Base-by-base conservation (phyloP, 768 basidiomycete genomes). In the Mycena amicta region DNA sequence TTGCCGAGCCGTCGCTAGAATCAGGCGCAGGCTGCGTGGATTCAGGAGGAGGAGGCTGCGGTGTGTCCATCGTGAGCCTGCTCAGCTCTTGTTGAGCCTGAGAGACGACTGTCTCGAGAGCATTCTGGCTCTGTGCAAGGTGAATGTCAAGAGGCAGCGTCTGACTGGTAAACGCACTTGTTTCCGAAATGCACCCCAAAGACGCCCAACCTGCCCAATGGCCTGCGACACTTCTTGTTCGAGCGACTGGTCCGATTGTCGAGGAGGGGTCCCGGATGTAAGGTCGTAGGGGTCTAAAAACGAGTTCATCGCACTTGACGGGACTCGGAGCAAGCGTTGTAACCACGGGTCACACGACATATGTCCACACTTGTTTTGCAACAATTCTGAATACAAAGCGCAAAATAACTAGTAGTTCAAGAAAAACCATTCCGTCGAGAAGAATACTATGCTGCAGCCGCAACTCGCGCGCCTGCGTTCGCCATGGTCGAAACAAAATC, bases 171-270 rank as follows among this genome's bases (percentile, higher is more conserved):
- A 50, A 67, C 85, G 62, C 65, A 86, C 93, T 86, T 95, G 93
- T 71, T 89, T 91, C 77, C 87, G 85, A 68, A 95, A 90, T 28
- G 92, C 90, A 45, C 93, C 93, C 95, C 95, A 97, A 69, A 94
- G 88, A 52, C 88, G 80, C 27, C 88, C 86, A 13, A 96, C 77
- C 67, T 92, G 89, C n/a, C 91, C 91, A 40, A 95, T 85, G 23
- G 94, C 94, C 67, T 96, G 89, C 2, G 82, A 82, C 15, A 97
- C 92, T 71, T 97, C 94, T 67, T 95, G 89, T 67, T 95, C 88
- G 43, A 97, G 75, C 55, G 80, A 83, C 40, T 83, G 83, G 28
- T 83, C 75, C 30, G 77, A 72, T 33, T 71, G 74, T 23, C 56
- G 59, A n/a, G 77, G 60, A 12, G 82, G 76, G 18, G 84, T 80